Percentiles rank a stretch among this genome's conserved stretches.
These are phyloP conservation scores for Diaporthe sp. DNA, from an alignment of 2,329 filamentous ascomycete genomes.

Conservation along the genomic window DNA sequence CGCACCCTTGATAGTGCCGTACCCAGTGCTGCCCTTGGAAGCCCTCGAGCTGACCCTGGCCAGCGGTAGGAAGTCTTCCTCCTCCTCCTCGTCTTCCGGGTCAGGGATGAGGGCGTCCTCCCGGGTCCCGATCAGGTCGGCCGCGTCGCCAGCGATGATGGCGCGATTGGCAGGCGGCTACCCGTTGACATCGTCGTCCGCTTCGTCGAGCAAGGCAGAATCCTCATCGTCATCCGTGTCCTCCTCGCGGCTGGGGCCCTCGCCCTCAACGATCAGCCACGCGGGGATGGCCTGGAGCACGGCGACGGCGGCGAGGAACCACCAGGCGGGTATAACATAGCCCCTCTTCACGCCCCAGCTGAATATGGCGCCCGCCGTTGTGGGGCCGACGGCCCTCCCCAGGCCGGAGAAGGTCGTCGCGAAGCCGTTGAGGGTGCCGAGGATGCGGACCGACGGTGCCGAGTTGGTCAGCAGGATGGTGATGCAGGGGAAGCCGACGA, in stretches of 20 bases:
- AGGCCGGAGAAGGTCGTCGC: constrained; percentile 87
- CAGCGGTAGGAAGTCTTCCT: constrained; percentile 28
- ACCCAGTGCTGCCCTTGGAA: constrained; percentile 3
- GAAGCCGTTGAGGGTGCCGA: constrained; percentile 92
- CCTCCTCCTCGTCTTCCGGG: constrained; percentile 28
- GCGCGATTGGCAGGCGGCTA: constrained; percentile 26
- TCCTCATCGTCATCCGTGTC: constrained; percentile 49
- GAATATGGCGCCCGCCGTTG: constrained; percentile 79
- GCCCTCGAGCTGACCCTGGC: constrained; percentile 32
- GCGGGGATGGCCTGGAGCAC: constrained; percentile 78
- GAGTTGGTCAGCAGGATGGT: constrained; percentile 94
- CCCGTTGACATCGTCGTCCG: constrained; percentile 46
- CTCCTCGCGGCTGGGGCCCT: constrained; percentile 68
- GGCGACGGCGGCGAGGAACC: constrained; percentile 77
- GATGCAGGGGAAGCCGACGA: constrained; percentile 89
- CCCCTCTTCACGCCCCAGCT: constrained; percentile 81
- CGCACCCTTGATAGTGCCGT: constrained; percentile 24
- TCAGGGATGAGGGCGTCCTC: constrained; percentile 3
- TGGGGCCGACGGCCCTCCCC: constrained; percentile 84
- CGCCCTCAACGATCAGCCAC: constrained; percentile 80
- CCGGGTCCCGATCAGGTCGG: constrained; percentile 8
- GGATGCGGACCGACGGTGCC: constrained; percentile 78
- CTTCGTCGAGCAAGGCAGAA: constrained; percentile 50
- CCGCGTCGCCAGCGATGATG: constrained; percentile 36
- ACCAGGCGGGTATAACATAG: constrained; percentile 86